Conservation (phyloP, 2,329 filamentous ascomycete species). For the Xylaria sp. region DNA sequence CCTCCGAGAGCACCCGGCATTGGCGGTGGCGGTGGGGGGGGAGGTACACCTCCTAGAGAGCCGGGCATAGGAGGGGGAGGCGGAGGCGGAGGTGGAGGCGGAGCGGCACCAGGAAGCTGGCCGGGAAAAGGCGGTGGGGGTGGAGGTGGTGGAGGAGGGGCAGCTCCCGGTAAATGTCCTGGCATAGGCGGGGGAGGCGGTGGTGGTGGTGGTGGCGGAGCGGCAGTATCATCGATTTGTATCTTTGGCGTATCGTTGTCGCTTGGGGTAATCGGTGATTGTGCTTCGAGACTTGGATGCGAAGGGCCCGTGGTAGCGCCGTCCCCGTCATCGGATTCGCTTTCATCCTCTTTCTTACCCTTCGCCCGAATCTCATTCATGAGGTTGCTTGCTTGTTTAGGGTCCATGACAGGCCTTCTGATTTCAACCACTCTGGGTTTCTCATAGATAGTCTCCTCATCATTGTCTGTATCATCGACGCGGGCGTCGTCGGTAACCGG, state of each 20-base stretch:
- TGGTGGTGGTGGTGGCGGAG: conserved; percentile 51
- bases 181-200: conserved; percentile 53
- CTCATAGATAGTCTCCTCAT: conserved; percentile 72
- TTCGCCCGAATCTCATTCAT: conserved; percentile 75
- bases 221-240: conserved; percentile 54
- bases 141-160: conserved; percentile 52
- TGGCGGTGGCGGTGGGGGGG: conserved; percentile 61
- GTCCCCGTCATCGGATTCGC: conserved; percentile 73
- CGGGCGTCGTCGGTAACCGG: conserved; percentile 37
- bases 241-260: conserved; percentile 66
- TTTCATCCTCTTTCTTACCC: conserved; percentile 73
- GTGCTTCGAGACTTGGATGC: conserved; percentile 74
- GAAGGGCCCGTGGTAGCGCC: conserved; percentile 75
- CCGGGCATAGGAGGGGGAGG: conserved; percentile 45
- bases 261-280: conserved; percentile 69
- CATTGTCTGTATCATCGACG: conserved; percentile 49
- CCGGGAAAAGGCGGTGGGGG: conserved; percentile 47
- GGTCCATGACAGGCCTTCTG: conserved; percentile 69
- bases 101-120: conserved; percentile 39
- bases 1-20: conserved; percentile 59
- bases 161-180: conserved; percentile 41
- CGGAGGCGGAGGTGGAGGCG: conserved; percentile 57
- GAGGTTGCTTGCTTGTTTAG: conserved; percentile 69
- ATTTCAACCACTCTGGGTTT: conserved; percentile 81
- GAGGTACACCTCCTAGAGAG: conserved; percentile 48